Evolutionary conservation across 768 basidiomycete genomes (phyloP), one percentile per base, ranked within the genome.

Genomic region (Gloeophyllum trabeum): DNA sequence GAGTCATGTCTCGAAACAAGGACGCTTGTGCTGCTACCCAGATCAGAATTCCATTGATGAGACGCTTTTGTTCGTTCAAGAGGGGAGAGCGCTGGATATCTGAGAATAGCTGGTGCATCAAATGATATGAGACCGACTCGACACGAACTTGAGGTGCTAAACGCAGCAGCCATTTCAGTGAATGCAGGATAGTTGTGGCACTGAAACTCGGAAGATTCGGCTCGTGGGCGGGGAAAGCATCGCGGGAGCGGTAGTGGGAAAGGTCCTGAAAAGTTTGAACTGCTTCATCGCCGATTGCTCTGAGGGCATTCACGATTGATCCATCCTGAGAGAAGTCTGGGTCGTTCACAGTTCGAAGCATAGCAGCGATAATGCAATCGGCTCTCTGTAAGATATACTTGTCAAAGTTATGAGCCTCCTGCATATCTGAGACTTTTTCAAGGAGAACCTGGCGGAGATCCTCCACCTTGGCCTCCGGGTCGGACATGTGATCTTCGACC

Each of bases 41-140:
- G 22, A 97, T 59, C 21, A 75, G 76, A 35, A 94, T 61, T 2
- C 76, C 73, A 43, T 88, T 81, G 30, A 92, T 54, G 22, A 81
- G 62, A 10, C 93, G 77, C 30, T 78, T 59, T 54, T 93, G 87
- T 55, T 94, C 89, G 55, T 88, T 86, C 46, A 94, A 71, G 28
- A 96, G 68, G 16, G 80, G 80, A 0, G 77, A 75, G 6, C 61
- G 57, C 44, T 85, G 73, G 6, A 90, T 61, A 30, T 70, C 68
- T 4, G 78, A 69, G 47, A 93, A 76, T 12, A 94, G 66, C 40
- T 75, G 72, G 44, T 83, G 81, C 21, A 89, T 57, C 42, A 87
- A 71, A 46, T 92, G 88, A 55, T 87, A 92, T 4, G 79, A 76
- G 39, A 76, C 76, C 7, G 81, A 73, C n/a, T 63, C 61, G 20